phyloP scores from a whole-genome alignment of 1,284 basidiomycete genomes.

The Apiotrichum akiyoshidainum region DNA sequence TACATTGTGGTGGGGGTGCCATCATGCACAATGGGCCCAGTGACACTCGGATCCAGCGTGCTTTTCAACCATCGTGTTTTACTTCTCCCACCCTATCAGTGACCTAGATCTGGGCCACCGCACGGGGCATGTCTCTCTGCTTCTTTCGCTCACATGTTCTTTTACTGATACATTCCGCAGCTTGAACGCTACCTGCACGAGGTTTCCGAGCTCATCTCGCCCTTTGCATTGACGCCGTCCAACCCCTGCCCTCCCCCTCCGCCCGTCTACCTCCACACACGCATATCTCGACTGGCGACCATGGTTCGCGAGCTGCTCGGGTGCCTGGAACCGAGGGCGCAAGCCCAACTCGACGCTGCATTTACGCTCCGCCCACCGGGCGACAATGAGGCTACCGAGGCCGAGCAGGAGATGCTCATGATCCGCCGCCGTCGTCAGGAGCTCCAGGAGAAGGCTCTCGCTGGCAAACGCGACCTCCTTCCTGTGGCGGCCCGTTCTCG shows the following conservation, averaged over 20 bases:
- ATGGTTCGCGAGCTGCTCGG: slow-evolving; percentile 28
- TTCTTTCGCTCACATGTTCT: too few species aligned
- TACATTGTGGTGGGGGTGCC: too few species aligned
- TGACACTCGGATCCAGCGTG: too few species aligned
- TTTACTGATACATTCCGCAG: slow-evolving; percentile 16
- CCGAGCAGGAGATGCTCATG: slow-evolving; percentile 45
- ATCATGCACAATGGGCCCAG: too few species aligned
- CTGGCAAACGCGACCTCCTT: slow-evolving; percentile 16
- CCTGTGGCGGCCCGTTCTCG: background rate
- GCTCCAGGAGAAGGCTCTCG: slow-evolving; percentile 35
- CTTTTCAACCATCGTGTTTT: too few species aligned
- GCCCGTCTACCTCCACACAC: slow-evolving; percentile 34
- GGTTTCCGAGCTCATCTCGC: slow-evolving; percentile 28
- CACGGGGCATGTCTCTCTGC: too few species aligned
- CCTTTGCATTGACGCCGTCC: slow-evolving; percentile 23
- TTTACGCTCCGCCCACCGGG: slow-evolving; percentile 20
- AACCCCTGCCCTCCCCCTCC: slow-evolving; percentile 26
- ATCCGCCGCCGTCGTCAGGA: slow-evolving; percentile 39
- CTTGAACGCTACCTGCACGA: slow-evolving; percentile 30
- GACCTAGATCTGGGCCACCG: too few species aligned
- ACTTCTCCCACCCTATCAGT: too few species aligned
- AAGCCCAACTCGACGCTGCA: slow-evolving; percentile 21
- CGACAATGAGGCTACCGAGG: slow-evolving; percentile 24
- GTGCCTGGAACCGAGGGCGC: slow-evolving; percentile 24
- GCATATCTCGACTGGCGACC: slow-evolving; percentile 30